These are phyloP conservation scores for Linaria vulgaris DNA, from an alignment of 257 asterid species.

Conservation along the genomic window DNA sequence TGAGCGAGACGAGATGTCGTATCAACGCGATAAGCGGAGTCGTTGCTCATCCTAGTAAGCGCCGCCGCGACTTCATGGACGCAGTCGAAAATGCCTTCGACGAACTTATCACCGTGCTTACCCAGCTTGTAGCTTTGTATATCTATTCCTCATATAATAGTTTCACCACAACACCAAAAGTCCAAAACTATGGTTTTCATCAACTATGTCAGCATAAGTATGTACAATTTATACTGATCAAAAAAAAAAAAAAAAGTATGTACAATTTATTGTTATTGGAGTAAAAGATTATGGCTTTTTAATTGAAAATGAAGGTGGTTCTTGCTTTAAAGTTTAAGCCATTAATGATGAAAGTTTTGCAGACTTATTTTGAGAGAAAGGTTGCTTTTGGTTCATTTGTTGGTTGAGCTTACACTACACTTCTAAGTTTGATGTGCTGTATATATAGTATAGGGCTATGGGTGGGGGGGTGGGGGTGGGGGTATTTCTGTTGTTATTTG, in stretches of 20 bases:
- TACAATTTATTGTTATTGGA: neutral
- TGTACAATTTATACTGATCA: too few relatives aligned
- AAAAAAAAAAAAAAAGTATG: too few relatives aligned
- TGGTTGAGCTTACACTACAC: slow-evolving; percentile 51
- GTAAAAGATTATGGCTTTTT: slow-evolving; percentile 6
- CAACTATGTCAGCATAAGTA: too few relatives aligned
- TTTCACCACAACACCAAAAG: slow-evolving; percentile 7
- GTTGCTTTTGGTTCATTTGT: slow-evolving; percentile 17
- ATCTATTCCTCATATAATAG: slow-evolving; percentile 43
- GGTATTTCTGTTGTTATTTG: neutral
- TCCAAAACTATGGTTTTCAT: too few relatives aligned
- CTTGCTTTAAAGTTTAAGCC: slow-evolving; percentile 56
- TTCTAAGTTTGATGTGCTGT: slow-evolving; percentile 25
- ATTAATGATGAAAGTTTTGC: slow-evolving; percentile 47
- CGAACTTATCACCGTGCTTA: slow-evolving; percentile 74
- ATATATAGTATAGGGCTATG: neutral
- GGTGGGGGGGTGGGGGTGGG: neutral
- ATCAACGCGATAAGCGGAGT: slow-evolving; percentile 82
- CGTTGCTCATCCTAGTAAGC: slow-evolving; percentile 78
- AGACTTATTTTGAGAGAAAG: slow-evolving; percentile 1
- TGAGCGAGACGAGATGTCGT: slow-evolving; percentile 95
- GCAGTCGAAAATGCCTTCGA: slow-evolving; percentile 77
- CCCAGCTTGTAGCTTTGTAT: slow-evolving; percentile 76
- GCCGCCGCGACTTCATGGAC: slow-evolving; percentile 89
- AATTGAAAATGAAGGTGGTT: slow-evolving; percentile 29